Conservation (phyloP, 176 grass and related monocot genomes). For the Sorghum bicolor region Sorghum_bicolor_NCBIv3 NC_012877.2:44945001-44945500, state of each 20-base stretch:
- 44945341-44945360: constrained; percentile 20
- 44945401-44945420: not conserved
- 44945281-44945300: constrained; percentile 42
- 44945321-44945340: constrained; percentile 8
- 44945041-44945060: constrained; percentile 3
- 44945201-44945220: constrained; percentile 45
- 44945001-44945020: not conserved
- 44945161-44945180: constrained; percentile 18
- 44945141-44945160: constrained; percentile 16
- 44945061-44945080: constrained; percentile 19
- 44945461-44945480: not conserved
- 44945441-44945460: not conserved
- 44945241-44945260: constrained; percentile 39
- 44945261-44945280: constrained; percentile 23
- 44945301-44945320: constrained; percentile 42
- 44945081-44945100: not conserved
- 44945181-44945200: constrained; percentile 21
- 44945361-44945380: not conserved
- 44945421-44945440: not conserved
- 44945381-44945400: constrained; percentile 7
- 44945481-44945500: not conserved
- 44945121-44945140: not conserved
- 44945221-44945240: constrained; percentile 37
- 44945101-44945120: not conserved
- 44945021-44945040: not conserved